Evolutionary conservation across 2,329 filamentous ascomycete species (phyloP).

Genomic region (Fonsecaea multimorphosa): DNA sequence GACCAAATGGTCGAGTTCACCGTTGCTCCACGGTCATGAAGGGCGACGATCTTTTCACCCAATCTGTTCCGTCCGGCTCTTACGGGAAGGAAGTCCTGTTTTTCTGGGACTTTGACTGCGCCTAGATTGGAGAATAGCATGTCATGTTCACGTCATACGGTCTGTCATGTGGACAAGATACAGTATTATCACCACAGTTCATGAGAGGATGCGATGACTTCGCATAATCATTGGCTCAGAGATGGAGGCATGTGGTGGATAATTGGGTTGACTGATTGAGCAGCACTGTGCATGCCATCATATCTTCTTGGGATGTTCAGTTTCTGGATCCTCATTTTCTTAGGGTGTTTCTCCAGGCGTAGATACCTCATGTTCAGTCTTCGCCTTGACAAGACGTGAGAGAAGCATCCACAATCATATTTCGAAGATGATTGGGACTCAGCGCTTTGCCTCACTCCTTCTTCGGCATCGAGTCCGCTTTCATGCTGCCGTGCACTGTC

Average conservation of each 20-base stretch:
- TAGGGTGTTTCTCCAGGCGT: slow-evolving; percentile 10
- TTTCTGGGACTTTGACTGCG: neutral
- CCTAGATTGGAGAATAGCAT: neutral
- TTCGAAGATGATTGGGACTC: slow-evolving; percentile 10
- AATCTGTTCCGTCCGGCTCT: neutral
- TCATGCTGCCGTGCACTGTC: slow-evolving; percentile 8
- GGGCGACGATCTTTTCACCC: too few species aligned
- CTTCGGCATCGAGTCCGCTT: slow-evolving; percentile 4
- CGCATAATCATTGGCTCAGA: neutral
- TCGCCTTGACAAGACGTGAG: neutral
- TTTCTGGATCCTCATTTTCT: neutral
- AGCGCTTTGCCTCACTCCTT: slow-evolving; percentile 3
- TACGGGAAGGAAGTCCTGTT: neutral
- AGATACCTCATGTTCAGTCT: slow-evolving; percentile 8
- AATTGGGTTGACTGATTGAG: neutral
- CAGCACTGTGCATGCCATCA: neutral
- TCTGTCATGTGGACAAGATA: neutral
- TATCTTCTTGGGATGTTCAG: slow-evolving; percentile 1
- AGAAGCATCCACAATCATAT: neutral
- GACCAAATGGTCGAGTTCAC: neutral
- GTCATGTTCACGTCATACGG: neutral
- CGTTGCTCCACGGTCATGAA: neutral
- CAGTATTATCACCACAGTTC: neutral
- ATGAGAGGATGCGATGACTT: neutral
- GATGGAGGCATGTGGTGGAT: neutral